A percentile compares a stretch with the other conserved stretches of the same genome.
Evolutionary conservation across 1,139 yeast species (phyloP).

Genomic region (Debaryomyces fabryi): DNA sequence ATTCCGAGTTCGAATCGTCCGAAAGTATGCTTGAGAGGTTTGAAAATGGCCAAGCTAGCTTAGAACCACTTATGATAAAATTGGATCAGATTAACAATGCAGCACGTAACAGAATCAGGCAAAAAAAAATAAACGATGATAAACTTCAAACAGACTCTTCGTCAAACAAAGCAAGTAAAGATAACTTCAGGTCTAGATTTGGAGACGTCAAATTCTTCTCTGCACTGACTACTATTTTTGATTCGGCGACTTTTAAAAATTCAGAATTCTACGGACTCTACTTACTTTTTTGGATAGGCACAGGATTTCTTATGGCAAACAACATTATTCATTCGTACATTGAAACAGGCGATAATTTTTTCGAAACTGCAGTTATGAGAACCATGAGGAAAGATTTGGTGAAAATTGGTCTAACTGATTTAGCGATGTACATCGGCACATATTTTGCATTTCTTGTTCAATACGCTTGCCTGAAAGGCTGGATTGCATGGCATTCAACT

Average conservation of each 20-base stretch:
- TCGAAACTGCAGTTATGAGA: slow-evolving; percentile 52
- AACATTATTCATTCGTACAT: slow-evolving; percentile 46
- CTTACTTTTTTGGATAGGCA: slow-evolving; percentile 68
- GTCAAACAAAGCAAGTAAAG: neutral
- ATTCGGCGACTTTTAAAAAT: slow-evolving; percentile 38
- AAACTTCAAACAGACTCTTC: neutral
- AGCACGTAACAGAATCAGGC: slow-evolving; percentile 2
- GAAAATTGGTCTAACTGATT: slow-evolving; percentile 69
- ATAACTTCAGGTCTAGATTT: slow-evolving; percentile 31
- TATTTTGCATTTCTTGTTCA: slow-evolving; percentile 64
- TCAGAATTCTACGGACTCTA: slow-evolving; percentile 65
- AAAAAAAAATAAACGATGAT: neutral
- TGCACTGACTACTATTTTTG: slow-evolving; percentile 51
- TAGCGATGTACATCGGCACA: slow-evolving; percentile 64
- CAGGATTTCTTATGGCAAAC: slow-evolving; percentile 54
- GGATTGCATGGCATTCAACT: slow-evolving; percentile 55
- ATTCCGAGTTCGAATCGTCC: neutral
- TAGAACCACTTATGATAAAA: neutral
- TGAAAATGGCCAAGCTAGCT: neutral
- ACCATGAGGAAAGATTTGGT: slow-evolving; percentile 57
- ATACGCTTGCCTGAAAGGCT: slow-evolving; percentile 40
- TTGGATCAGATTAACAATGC: neutral
- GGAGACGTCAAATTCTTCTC: slow-evolving; percentile 48
- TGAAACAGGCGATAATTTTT: slow-evolving; percentile 26
- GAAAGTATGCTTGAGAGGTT: neutral